Conservation (phyloP, 2,329 filamentous ascomycete species). For the Phialophora expanda region DNA sequence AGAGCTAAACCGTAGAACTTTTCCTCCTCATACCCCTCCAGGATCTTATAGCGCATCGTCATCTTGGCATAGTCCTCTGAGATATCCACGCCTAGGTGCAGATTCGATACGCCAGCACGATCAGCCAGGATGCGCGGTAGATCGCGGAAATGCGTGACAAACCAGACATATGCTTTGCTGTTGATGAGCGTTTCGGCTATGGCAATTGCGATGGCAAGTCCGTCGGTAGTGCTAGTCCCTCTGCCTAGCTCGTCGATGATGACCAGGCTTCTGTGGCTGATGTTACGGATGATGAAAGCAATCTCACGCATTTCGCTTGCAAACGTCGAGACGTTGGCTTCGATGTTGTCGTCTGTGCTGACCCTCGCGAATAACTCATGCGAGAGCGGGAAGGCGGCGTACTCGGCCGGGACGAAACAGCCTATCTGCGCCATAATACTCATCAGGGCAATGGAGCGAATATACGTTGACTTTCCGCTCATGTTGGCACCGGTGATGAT, state of each 20-base stretch:
- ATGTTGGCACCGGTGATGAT: conserved; percentile 97
- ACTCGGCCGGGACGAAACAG: conserved; percentile 84
- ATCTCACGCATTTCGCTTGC: conserved; percentile 95
- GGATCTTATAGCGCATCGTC: conserved; percentile 86
- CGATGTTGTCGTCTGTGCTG: conserved; percentile 83
- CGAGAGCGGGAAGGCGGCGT: conserved; percentile 79
- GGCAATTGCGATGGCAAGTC: conserved; percentile 84
- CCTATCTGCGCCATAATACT: conserved; percentile 94
- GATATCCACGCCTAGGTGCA: conserved; percentile 78
- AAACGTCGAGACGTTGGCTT: conserved; percentile 91
- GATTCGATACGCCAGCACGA: conserved; percentile 77
- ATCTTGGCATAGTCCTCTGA: conserved; percentile 57
- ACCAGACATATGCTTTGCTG: conserved; percentile 81
- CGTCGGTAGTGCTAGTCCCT: conserved; percentile 87
- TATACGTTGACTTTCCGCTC: conserved; percentile 97
- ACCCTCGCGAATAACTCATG: conserved; percentile 86
- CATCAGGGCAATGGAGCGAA: conserved; percentile 80
- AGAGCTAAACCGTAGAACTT: conserved; percentile 84
- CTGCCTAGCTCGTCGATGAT: conserved; percentile 92
- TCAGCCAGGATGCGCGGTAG: conserved; percentile 76
- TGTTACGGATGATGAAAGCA: conserved; percentile 86
- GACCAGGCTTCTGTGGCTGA: conserved; percentile 75
- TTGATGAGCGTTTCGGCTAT: conserved; percentile 87
- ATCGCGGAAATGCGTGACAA: conserved; percentile 90
- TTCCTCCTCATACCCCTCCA: conserved; percentile 71